Base-by-base conservation (phyloP, 106 monocot species). In the Dendrobium nobile region DNA sequence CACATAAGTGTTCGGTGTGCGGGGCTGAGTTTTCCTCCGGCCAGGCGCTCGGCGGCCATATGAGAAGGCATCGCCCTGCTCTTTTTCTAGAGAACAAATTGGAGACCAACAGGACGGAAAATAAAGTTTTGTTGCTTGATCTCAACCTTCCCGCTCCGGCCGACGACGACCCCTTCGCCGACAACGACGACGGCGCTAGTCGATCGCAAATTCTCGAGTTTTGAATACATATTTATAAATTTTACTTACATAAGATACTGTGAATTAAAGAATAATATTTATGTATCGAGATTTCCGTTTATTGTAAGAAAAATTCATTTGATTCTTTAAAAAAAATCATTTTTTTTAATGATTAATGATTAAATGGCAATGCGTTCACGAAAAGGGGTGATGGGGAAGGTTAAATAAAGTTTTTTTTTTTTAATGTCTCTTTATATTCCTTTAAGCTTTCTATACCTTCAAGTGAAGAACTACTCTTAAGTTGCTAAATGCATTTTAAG, bases 11-110 rank as follows among this genome's bases (percentile, higher is more conserved):
- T 77, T 87, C 88, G 9, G 83, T 97, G 65, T 97, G 96, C 61
- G 87, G 92, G 4, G 78, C 89, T 8, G 96, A 94, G 77, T 97
- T 97, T 82, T 85, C 86, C 22, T 92, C 96, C 8, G 96, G 96
- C 26, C 96, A 97, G 77, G 96, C 96, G 5, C 85, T 97, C 20
- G 96, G 96, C 27, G 96, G 96, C 9, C 96, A 97, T 82, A 97
- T 97, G 96, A 84, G 94, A 72, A 80, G 96, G 64, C 96, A 97
- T 90, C 77, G 92, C 73, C 82, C 90, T 74, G n/a, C 75, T 1
- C 7, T 79, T 4, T 41, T 68, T 13, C 1, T 27, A 7, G n/a
- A 80, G 2, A 37, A 26, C 13, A 33, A 33, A 4, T 7, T 4
- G 22, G 67, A 77, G 41, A 82, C 86, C 1, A 4, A 2, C 47